Percentiles rank a stretch among this genome's conserved stretches.
Evolutionary conservation across 1,284 basidiomycete species (phyloP).

Genomic region (Tilletia setariae): DNA sequence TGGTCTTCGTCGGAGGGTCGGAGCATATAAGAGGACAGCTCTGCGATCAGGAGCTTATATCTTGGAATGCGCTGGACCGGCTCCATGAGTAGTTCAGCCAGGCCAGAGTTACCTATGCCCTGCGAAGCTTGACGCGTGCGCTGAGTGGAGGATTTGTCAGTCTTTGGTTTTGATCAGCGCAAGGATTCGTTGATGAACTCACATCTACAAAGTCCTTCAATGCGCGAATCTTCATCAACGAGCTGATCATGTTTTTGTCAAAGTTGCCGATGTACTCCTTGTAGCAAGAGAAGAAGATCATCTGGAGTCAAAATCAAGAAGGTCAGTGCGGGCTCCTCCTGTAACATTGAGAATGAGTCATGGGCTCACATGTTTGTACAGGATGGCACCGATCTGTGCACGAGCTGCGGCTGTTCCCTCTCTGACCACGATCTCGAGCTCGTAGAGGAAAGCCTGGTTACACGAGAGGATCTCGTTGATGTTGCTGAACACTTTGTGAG

Average conservation of each 20-base stretch:
- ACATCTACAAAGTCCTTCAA: constrained; percentile 84
- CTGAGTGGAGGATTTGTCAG: too few species aligned
- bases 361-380: constrained; percentile 66
- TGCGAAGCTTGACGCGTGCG: constrained; percentile 38
- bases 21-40: constrained; percentile 39
- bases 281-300: constrained; percentile 73
- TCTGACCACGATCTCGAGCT: constrained; percentile 65
- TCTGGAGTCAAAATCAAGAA: constrained; percentile 24
- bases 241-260: constrained; percentile 82
- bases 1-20: constrained; percentile 6
- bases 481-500: constrained; percentile 88
- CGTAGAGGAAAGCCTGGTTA: constrained; percentile 78
- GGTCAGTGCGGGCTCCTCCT: background rate
- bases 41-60: constrained; percentile 86
- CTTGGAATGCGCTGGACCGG: constrained; percentile 98
- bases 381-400: constrained; percentile 75
- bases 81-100: constrained; percentile 93
- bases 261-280: constrained; percentile 85
- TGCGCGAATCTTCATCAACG: constrained; percentile 69
- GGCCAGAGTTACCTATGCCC: constrained; percentile 69
- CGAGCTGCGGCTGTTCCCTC: constrained; percentile 61
- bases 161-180: too few species aligned
- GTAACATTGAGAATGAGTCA: background rate
- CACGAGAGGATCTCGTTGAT: constrained; percentile 82
- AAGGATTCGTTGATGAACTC: constrained; percentile 44